Evolutionary conservation across 805 yeast species (phyloP).

Genomic region (Kuraishia borneana): DNA sequence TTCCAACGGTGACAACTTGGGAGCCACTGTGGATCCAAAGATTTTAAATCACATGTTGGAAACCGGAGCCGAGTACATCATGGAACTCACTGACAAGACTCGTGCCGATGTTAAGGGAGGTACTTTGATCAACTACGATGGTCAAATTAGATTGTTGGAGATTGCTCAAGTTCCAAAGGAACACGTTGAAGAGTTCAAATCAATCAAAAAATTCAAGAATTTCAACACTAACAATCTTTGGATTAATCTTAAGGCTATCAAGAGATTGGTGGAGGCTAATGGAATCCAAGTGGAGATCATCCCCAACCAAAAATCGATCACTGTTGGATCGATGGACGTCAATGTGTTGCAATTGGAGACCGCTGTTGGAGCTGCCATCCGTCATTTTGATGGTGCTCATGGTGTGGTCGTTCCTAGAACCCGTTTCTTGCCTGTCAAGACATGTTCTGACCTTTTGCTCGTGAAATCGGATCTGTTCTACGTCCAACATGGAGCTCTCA

Average conservation of each 20-base stretch:
- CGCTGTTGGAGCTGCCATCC: slow-evolving; percentile 98
- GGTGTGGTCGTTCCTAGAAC: slow-evolving; percentile 98
- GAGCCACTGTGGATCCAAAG: slow-evolving; percentile 92
- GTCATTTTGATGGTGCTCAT: slow-evolving; percentile 89
- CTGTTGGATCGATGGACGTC: slow-evolving; percentile 64
- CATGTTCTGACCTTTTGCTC: slow-evolving; percentile 86
- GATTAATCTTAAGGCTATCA: slow-evolving; percentile 92
- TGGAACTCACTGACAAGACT: slow-evolving; percentile 98
- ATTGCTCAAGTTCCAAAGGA: slow-evolving; percentile 98
- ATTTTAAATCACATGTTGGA: slow-evolving; percentile 89
- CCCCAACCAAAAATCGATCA: slow-evolving; percentile 83
- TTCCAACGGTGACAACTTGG: slow-evolving; percentile 96
- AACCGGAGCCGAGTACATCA: slow-evolving; percentile 84
- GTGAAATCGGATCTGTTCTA: slow-evolving; percentile 92
- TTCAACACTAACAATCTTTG: slow-evolving; percentile 97
- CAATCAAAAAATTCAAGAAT: slow-evolving; percentile 94
- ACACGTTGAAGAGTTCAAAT: slow-evolving; percentile 95
- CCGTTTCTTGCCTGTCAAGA: slow-evolving; percentile 95
- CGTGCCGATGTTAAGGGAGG: slow-evolving; percentile 99
- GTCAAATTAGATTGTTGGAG: slow-evolving; percentile 87
- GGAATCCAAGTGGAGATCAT: slow-evolving; percentile 86
- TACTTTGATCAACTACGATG: slow-evolving; percentile 92
- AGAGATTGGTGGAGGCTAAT: slow-evolving; percentile 78
- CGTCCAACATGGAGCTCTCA: slow-evolving; percentile 85
- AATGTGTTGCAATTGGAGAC: slow-evolving; percentile 94